A percentile compares a stretch with the other conserved stretches of the same genome.
These are phyloP conservation scores for Spergularia marina DNA, from an alignment of 148 eudicot species.

Conservation along the genomic window DNA sequence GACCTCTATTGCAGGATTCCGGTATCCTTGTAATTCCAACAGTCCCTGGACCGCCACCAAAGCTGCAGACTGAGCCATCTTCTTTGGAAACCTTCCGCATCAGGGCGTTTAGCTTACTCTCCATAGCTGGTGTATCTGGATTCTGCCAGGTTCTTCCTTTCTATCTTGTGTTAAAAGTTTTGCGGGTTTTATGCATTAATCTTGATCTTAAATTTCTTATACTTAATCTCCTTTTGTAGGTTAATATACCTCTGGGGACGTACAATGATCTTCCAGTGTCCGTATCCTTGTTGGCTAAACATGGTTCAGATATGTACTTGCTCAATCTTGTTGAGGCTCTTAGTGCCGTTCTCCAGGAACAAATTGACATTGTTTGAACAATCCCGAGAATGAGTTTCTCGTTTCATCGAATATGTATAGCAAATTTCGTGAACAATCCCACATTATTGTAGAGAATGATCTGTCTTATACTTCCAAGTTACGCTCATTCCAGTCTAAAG, in stretches of 20 bases:
- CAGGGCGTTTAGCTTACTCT: constrained; percentile 78
- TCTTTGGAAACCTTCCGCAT: constrained; percentile 59
- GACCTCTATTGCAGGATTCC: constrained; percentile 37
- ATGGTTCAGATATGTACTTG: constrained; percentile 77
- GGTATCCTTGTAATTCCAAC: constrained; percentile 79
- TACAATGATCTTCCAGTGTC: constrained; percentile 70
- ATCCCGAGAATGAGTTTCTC: constrained; percentile 17
- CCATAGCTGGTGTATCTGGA: constrained; percentile 82
- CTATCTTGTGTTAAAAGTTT: neutral
- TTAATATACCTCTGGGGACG: constrained; percentile 71
- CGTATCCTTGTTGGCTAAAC: constrained; percentile 72
- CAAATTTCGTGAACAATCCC: neutral
- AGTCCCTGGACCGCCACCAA: constrained; percentile 87
- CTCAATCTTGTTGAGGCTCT: constrained; percentile 57
- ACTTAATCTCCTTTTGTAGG: constrained; percentile 37
- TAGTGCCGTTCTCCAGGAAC: constrained; percentile 43
- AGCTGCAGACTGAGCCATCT: constrained; percentile 57
- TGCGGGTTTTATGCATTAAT: neutral
- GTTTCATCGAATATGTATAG: neutral
- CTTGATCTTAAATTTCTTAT: neutral
- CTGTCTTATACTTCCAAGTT: too few relatives aligned
- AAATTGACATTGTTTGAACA: constrained; percentile 33
- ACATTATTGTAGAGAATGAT: too few relatives aligned
- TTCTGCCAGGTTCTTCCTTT: constrained; percentile 72
- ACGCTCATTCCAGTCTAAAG: too few relatives aligned